Percentiles rank a stretch among this genome's conserved stretches.
These are phyloP conservation scores for Umbelopsis isabellina DNA, from an alignment of 192 early-diverging fungal species.

Conservation along the genomic window DNA sequence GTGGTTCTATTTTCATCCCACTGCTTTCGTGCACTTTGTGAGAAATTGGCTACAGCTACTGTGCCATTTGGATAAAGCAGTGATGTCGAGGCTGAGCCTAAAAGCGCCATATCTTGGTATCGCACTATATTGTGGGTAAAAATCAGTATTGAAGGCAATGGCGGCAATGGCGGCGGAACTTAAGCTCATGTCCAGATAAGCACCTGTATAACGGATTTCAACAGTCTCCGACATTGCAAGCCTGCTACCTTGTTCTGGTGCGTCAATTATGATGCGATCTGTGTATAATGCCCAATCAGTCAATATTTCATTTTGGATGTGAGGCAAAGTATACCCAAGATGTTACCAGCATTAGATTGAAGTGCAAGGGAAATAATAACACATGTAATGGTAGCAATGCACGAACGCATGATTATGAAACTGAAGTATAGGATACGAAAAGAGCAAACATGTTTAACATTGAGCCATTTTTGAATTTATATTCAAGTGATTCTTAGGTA, in stretches of 20 bases:
- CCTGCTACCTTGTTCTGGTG: neutral
- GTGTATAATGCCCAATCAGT: neutral
- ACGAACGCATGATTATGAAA: too few relatives aligned
- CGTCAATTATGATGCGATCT: conserved; percentile 5
- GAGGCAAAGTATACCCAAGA: neutral
- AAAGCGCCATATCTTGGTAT: conserved; percentile 16
- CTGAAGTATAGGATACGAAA: too few relatives aligned
- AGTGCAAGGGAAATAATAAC: neutral
- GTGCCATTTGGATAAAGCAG: conserved; percentile 3
- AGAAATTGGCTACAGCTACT: neutral
- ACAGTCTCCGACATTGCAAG: neutral
- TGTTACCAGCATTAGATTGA: neutral
- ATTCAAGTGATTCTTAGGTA: too few relatives aligned
- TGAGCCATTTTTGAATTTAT: too few relatives aligned
- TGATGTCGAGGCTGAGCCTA: neutral
- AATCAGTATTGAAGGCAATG: too few relatives aligned
- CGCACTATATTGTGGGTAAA: conserved; percentile 3
- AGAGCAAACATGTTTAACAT: too few relatives aligned
- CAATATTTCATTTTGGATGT: neutral
- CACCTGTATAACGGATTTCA: conserved; percentile 10
- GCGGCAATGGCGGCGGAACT: too few relatives aligned
- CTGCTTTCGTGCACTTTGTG: neutral
- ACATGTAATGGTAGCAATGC: too few relatives aligned
- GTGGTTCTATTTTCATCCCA: conserved; percentile 1
- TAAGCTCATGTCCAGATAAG: too few relatives aligned